Evolutionary conservation across 2,329 filamentous ascomycete genomes (phyloP), one percentile per base, ranked within the genome.

Genomic region (Diaporthe eres): DNA sequence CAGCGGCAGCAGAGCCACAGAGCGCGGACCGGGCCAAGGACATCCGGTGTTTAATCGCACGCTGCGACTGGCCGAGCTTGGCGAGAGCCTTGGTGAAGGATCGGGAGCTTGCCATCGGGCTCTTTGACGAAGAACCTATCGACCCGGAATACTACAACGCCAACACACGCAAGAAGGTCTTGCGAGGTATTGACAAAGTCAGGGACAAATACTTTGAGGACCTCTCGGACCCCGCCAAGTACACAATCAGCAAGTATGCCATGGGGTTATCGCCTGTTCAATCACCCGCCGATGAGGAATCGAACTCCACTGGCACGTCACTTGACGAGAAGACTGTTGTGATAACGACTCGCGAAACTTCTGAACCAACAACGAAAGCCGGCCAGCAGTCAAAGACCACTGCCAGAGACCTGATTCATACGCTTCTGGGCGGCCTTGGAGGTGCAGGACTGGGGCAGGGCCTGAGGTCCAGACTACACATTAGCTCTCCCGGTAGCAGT

Each of bases 41-140:
- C 51, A 28, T 55, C 2, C 8, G 6, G n/a, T 28, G 12, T 28
- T 28, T 28, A 12, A 25, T 55, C 4, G n/a, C 9, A 28, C 13
- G 25, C 12, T 55, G 51, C n/a, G 51, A 55, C 51, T 55, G 51
- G 51, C 51, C n/a, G 51, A 28, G 51, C n/a, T 55, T 55, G 51
- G 51, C 51, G 22, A 55, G 8, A 25, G 47, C n/a, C 25, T 17
- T 55, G 12, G 7, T 55, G 0, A 28, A 25, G n/a, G 51, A 55
- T 22, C n/a, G 51, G n/a, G 51, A 55, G n/a, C 51, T 55, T 55
- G 51, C 51, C 51, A 25, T 28, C 25, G 51, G 1, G 2, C 51
- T 55, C 25, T 55, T 55, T 25, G n/a, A 25, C 51, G 25, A 55
- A 55, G 51, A 55, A 25, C 51, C 51, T 12, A 55, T 15, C 25